A percentile compares a stretch with the other conserved stretches of the same genome.
Conservation (phyloP, 306 rosid genomes). For the Lathyrus aphaca region DNA sequence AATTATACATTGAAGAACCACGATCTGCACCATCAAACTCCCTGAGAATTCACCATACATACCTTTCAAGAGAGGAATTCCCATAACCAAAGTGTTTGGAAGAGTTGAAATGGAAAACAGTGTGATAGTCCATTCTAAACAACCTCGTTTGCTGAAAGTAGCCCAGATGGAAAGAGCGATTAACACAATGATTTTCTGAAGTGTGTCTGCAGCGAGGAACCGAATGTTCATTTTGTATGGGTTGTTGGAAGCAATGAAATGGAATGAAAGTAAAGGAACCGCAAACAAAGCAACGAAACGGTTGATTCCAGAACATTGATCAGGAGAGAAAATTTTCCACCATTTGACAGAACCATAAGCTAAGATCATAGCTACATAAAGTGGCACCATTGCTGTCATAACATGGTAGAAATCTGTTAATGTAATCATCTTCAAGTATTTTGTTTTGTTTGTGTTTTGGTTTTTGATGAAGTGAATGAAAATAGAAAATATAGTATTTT, state of each 20-base stretch:
- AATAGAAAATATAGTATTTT: not conserved
- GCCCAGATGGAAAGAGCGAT: conserved; percentile 59
- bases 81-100: conserved; percentile 91
- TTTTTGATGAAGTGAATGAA: not conserved
- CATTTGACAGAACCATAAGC: conserved; percentile 94
- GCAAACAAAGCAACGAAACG: conserved; percentile 90
- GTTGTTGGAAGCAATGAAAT: conserved; percentile 79
- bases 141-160: conserved; percentile 60
- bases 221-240: conserved; percentile 81
- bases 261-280: conserved; percentile 87
- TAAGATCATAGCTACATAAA: conserved; percentile 86
- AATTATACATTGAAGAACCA: conserved; percentile 87
- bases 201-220: conserved; percentile 84
- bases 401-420: conserved; percentile 82
- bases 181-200: conserved; percentile 75
- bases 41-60: conserved; percentile 87
- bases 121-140: conserved; percentile 85
- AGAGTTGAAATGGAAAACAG: conserved; percentile 81
- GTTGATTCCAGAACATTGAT: conserved; percentile 92
- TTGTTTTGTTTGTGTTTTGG: not conserved
- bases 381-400: conserved; percentile 93
- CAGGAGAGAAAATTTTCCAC: conserved; percentile 95
- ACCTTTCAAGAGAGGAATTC: conserved; percentile 79
- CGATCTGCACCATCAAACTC: conserved; percentile 87
- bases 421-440: conserved; percentile 50